Base-by-base conservation (phyloP, 2,329 filamentous ascomycete species). In the Cladosporium sp. region DNA sequence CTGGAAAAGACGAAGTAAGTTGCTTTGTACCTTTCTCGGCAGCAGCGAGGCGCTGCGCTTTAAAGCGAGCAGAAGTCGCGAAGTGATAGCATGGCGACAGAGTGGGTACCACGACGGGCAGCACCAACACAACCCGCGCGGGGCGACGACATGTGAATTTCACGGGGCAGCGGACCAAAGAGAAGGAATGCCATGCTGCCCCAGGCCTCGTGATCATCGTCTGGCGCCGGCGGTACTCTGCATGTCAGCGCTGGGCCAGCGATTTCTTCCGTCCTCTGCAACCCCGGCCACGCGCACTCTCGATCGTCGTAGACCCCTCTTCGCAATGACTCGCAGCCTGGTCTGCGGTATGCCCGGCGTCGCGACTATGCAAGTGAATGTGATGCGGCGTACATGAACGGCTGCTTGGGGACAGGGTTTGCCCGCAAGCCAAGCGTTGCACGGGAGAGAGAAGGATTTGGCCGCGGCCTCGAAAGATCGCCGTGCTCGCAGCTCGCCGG, bases 191-290 rank as follows among this genome's bases (percentile, higher is more conserved):
- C 51, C 58, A 45, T 55, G 55, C 56, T 42, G 22, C 17, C n/a
- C 30, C 30, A 11, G 30, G 58, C 43, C 60, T 60, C 59, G 61
- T 63, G 61, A 61, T 60, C 61, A 63, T 59, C 43, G 36, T 45
- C 42, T 37, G 52, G 37, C 51, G 52, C 14, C 52, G 42, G 54
- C 42, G n/a, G 17, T 55, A 43, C 39, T 51, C 45, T 59, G 55
- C 56, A 59, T 56, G 51, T 52, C 59, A 61, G 51, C 45, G n/a
- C 15, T 22, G 14, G 1, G 6, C 49, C 30, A 17, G 19, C 8
- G 38, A 43, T 55, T 52, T 40, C 57, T 19, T 47, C 49, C 57
- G 50, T 52, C 49, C 50, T 36, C n/a, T 30, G 30, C 22, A 38
- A 40, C 36, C 36, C 37, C 20, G 50, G 30, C 5, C 28, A 20